Conservation (phyloP, 73 alveolate genomes). For the Symbiodinium pilosum region DNA sequence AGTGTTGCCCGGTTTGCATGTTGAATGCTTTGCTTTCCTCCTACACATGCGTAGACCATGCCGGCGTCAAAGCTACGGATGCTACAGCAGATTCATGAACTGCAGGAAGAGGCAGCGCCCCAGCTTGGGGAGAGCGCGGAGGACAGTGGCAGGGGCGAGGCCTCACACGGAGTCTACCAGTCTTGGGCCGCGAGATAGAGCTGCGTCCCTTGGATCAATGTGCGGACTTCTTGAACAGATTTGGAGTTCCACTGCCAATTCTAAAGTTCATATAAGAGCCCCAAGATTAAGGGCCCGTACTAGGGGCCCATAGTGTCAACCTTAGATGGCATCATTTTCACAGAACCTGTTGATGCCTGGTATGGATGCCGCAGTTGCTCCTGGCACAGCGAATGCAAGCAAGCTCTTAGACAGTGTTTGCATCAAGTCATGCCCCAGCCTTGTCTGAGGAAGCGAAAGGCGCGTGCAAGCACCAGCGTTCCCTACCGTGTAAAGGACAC, state of each 20-base stretch:
- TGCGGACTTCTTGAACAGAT: too few species aligned
- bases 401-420: too few species aligned
- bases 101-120: slow-evolving; percentile 2
- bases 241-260: too few species aligned
- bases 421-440: too few species aligned
- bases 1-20: slow-evolving; percentile 37
- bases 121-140: background rate
- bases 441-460: background rate
- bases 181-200: background rate
- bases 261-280: too few species aligned
- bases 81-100: too few species aligned
- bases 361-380: too few species aligned
- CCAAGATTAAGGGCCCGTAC: too few species aligned
- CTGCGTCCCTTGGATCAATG: background rate
- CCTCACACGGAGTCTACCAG: background rate
- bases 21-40: background rate
- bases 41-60: background rate
- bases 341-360: too few species aligned
- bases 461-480: background rate
- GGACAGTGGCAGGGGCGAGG: background rate
- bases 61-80: background rate
- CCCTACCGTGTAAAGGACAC: slow-evolving; percentile 5
- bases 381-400: too few species aligned
- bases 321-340: too few species aligned
- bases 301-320: too few species aligned